Conservation (phyloP, 805 yeast species). For the Hanseniaspora occidentalis region DNA sequence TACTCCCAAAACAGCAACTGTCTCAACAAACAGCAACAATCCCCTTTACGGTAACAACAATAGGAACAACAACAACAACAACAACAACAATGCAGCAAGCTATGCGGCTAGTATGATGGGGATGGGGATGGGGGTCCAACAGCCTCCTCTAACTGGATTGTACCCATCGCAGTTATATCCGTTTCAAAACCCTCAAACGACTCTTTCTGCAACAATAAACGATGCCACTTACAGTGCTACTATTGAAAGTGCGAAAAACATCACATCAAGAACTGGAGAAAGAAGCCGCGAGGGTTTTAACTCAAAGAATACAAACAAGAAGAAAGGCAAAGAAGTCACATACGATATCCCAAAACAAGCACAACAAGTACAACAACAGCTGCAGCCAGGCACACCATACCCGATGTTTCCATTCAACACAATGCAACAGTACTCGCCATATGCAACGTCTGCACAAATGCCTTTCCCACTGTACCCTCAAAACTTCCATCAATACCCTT, state of each 20-base stretch:
- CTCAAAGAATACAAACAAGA: not conserved
- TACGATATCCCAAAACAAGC: not conserved
- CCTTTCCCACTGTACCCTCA: too few relatives aligned
- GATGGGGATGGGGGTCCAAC: not conserved
- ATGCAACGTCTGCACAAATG: too few relatives aligned
- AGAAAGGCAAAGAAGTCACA: not conserved
- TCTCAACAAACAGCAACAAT: not conserved
- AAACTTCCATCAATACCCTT: too few relatives aligned
- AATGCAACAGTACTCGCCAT: not conserved
- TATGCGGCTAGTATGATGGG: not conserved
- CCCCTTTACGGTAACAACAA: too few relatives aligned
- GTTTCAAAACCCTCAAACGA: too few relatives aligned
- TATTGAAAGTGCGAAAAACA: not conserved
- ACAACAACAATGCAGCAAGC: not conserved
- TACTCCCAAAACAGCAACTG: conserved; percentile 1
- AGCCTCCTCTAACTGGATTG: not conserved
- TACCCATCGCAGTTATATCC: not conserved
- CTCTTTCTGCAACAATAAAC: too few relatives aligned
- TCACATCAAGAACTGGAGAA: not conserved
- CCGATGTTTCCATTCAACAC: not conserved
- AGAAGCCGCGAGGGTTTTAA: not conserved
- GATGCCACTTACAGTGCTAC: too few relatives aligned
- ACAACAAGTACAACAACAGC: not conserved
- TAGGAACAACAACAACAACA: too few relatives aligned
- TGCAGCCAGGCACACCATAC: not conserved